These are phyloP conservation scores for Onygenales sp. DNA, from an alignment of 2,329 filamentous ascomycete species.

Conservation along the genomic window DNA sequence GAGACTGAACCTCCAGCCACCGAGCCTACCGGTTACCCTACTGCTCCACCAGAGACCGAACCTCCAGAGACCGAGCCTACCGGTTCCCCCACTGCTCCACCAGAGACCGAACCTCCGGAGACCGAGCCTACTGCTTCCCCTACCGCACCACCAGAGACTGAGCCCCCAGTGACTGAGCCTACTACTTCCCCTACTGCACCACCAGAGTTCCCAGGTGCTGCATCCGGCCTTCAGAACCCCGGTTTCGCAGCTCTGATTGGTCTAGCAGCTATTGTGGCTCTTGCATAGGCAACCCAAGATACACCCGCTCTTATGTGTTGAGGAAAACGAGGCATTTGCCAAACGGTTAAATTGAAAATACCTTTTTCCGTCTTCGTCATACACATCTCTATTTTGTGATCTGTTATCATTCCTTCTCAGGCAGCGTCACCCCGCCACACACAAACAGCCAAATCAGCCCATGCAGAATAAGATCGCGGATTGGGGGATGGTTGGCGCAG, in stretches of 20 bases:
- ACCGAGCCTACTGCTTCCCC: neutral
- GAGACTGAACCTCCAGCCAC: conserved; percentile 3
- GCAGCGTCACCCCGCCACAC: no score
- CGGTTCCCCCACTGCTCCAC: conserved; percentile 5
- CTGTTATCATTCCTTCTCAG: no score
- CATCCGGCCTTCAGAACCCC: conserved; percentile 4
- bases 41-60: conserved; percentile 5
- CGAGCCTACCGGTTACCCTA: neutral
- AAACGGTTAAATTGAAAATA: neutral
- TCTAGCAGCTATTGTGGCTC: conserved; percentile 7
- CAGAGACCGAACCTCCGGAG: neutral
- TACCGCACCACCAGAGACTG: conserved; percentile 12
- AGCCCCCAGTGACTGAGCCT: conserved; percentile 34
- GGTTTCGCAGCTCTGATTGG: conserved; percentile 6
- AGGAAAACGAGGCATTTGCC: neutral
- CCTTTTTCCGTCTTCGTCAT: no score
- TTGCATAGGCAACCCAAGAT: conserved; percentile 4
- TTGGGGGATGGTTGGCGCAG: no score
- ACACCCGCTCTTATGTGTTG: neutral
- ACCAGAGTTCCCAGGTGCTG: conserved; percentile 8
- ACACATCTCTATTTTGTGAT: no score
- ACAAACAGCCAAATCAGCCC: no score
- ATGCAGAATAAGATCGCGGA: no score
- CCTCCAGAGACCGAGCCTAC: conserved; percentile 1
- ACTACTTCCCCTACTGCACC: conserved; percentile 17